Evolutionary conservation across 345 rosid genomes (phyloP), one percentile per base, ranked within the genome.

Genomic region (Combretum micranthum): DNA sequence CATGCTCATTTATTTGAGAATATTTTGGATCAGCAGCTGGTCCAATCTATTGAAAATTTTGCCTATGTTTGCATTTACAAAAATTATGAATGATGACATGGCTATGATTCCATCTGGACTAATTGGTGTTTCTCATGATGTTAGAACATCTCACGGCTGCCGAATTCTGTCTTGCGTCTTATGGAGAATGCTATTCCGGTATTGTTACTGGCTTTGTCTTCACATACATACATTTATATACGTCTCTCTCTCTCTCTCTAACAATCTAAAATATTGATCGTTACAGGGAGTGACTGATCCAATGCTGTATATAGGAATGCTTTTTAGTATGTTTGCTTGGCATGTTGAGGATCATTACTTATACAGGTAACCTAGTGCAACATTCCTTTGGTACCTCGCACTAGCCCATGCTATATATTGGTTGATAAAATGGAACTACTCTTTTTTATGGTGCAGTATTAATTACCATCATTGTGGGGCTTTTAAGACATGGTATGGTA

Each of bases 271-370:
- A 1, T 20, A 16, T 57, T 58, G 44, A 66, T 64, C 72, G 53
- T 77, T 84, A 63, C 86, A 94, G 99, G 99, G 99, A 60, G 89
- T 94, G 60, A 94, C 99, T 37, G 99, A 94, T 51, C 99, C 99
- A n/a, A 94, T 94, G 99, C 96, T 94, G 74, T 94, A 94, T 81
- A 86, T 94, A 20, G 99, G 99, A 70, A 94, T 94, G 99, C 80
- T 94, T 25, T 94, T 94, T 76, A 94, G 99, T 62, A 74, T 90
- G 80, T 94, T 94, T 81, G 99, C 99, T 45, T 94, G 99, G 99
- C 99, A 94, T 52, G 99, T 94, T 60, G 99, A 94, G 73, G 99
- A 90, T 71, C 99, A 94, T 73, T 94, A 87, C 71, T 71, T 94
- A 77, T 94, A 90, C 69, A 94, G 99, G 99, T 94, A 83, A 49